Evolutionary conservation across 2,329 filamentous ascomycete species (phyloP).

Genomic region (Apiospora sp.): DNA sequence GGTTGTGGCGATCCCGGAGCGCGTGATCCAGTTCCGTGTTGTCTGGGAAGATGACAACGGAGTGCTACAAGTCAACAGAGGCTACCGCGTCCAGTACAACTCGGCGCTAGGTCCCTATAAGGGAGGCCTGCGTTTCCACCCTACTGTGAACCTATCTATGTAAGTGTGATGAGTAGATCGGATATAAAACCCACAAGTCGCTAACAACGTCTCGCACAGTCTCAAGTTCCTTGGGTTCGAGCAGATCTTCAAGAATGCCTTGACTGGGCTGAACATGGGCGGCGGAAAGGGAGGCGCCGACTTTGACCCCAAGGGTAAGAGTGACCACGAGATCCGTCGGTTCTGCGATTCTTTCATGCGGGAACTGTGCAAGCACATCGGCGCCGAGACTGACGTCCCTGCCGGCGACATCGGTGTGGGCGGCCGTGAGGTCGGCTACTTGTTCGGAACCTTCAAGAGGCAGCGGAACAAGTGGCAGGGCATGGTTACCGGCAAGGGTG

Average conservation of each 20-base stretch:
- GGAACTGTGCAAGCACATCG: slow-evolving; percentile 94
- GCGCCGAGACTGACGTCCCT: slow-evolving; percentile 93
- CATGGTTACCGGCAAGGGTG: slow-evolving; percentile 94
- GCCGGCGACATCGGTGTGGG: slow-evolving; percentile 97
- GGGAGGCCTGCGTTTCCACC: slow-evolving; percentile 95
- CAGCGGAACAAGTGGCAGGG: slow-evolving; percentile 93
- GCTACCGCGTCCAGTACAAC: slow-evolving; percentile 98
- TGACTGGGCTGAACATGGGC: slow-evolving; percentile 94
- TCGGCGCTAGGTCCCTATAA: slow-evolving; percentile 97
- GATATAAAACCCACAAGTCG: too few species aligned
- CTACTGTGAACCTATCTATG: slow-evolving; percentile 80
- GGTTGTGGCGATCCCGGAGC: slow-evolving; percentile 90
- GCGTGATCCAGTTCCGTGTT: slow-evolving; percentile 95
- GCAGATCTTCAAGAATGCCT: slow-evolving; percentile 99
- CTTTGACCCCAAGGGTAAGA: slow-evolving; percentile 99
- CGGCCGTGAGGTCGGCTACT: slow-evolving; percentile 89
- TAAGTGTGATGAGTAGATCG: slow-evolving; percentile 38
- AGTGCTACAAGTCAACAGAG: slow-evolving; percentile 89
- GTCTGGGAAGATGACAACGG: slow-evolving; percentile 96
- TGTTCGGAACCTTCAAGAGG: slow-evolving; percentile 94
- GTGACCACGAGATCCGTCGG: slow-evolving; percentile 94
- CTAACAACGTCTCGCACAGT: slow-evolving; percentile 37
- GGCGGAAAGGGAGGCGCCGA: slow-evolving; percentile 98
- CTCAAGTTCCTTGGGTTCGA: slow-evolving; percentile 99
- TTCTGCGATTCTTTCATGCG: slow-evolving; percentile 98